Evolutionary conservation across 495 filamentous ascomycete genomes (phyloP), one percentile per base, ranked within the genome.

Genomic region (Lasiosphaeris hirsuta): DNA sequence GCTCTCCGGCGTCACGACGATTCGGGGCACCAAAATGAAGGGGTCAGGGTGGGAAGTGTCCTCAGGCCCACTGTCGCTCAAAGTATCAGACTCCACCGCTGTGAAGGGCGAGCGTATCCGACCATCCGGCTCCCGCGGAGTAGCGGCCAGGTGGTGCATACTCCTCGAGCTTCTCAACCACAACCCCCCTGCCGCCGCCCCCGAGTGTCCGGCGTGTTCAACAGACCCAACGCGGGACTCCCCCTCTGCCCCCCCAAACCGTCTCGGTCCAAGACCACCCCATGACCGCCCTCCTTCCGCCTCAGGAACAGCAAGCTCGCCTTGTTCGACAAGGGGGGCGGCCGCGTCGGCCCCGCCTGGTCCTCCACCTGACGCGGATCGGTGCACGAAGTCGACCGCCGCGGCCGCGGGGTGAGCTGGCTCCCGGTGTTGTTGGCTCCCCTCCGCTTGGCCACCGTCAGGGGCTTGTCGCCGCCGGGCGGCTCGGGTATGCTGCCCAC

Each of bases 1-100:
- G 69, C 69, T 70, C 51, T 84, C 85, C 0, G 84, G 81, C 3
- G 69, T 83, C 33, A 78, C 71, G 1, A 66, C 61, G 18, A 79
- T 71, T 13, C 71, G 61, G 10, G 72, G 78, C 34, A 71, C 64
- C 14, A 80, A 67, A 7, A 78, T 54, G 19, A 67, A 69, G 0
- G 69, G 68, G 14, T 70, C 69, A 11, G 35, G 36, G 13, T 39
- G 19, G 19, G 11, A n/a, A 11, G 34, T 8, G 13, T n/a, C 37
- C 4, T 18, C 19, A 18, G 9, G 10, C 17, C 9, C 34, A 18
- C 53, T 30, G 13, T 40, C 37, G 17, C 40, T 49, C 10, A 30
- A 13, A 37, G 42, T 54, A 15, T 57, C 43, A 17, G 39, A 45
- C 10, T 54, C 59, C 9, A 36, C 11, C 9, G 48, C 4, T 2